phyloP scores from a whole-genome alignment of 805 yeast species.

The Komagataella kurtzmanii region DNA sequence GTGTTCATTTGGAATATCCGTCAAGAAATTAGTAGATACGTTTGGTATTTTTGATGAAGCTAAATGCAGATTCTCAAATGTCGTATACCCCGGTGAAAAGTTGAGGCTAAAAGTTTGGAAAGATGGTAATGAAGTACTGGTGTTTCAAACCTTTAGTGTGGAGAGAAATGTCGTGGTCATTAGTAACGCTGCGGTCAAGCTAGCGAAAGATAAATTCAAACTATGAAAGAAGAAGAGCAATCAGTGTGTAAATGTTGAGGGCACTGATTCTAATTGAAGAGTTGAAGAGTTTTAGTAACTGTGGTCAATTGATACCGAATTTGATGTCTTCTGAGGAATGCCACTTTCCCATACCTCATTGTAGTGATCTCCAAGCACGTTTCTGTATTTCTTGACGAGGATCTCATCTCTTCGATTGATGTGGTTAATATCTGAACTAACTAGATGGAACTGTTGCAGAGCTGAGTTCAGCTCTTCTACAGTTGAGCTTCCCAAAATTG shows the following conservation, averaged over 20 bases:
- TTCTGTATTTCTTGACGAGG: conserved; percentile 28
- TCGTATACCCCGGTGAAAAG: conserved; percentile 91
- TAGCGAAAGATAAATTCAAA: conserved; percentile 16
- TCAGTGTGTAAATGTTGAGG: background rate
- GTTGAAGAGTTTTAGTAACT: background rate
- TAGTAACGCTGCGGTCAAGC: conserved; percentile 75
- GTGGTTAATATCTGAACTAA: conserved; percentile 19
- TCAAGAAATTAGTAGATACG: conserved; percentile 62
- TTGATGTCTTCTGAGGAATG: conserved; percentile 7
- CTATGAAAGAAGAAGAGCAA: conserved; percentile 6
- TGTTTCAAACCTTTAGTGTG: conserved; percentile 71
- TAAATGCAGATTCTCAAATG: conserved; percentile 82
- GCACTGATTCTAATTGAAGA: no score
- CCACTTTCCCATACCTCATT: conserved; percentile 54
- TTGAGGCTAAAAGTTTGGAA: conserved; percentile 79
- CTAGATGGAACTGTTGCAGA: conserved; percentile 37
- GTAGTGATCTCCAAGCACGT: conserved; percentile 34
- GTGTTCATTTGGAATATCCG: conserved; percentile 73
- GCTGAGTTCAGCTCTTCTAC: conserved; percentile 55
- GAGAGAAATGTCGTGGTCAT: conserved; percentile 72
- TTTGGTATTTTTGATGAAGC: conserved; percentile 75
- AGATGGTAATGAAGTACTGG: conserved; percentile 44
- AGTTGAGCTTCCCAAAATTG: conserved; percentile 69
- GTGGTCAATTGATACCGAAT: background rate
- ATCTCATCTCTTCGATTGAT: conserved; percentile 27